A percentile compares a stretch with the other conserved stretches of the same genome.
These are phyloP conservation scores for Eucalyptus rudis DNA, from an alignment of 345 rosid genomes.

Conservation along the genomic window DNA sequence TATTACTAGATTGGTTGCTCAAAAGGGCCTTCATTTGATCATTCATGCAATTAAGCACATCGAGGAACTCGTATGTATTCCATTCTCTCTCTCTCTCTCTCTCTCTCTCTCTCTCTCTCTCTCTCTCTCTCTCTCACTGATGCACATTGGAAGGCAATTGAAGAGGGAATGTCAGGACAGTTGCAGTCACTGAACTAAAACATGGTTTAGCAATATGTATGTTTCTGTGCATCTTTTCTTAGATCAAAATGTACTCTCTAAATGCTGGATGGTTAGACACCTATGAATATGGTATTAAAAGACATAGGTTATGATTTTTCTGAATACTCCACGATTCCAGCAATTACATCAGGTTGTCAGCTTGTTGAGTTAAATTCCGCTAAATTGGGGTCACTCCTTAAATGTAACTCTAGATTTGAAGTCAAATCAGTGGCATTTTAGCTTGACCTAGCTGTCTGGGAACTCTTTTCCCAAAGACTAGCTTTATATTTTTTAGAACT, in stretches of 20 bases:
- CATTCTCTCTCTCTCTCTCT: background rate
- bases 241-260: background rate
- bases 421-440: background rate
- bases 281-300: background rate
- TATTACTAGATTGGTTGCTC: slow-evolving; percentile 43
- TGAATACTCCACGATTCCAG: background rate
- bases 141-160: background rate
- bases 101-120: background rate
- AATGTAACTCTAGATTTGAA: background rate
- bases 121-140: background rate
- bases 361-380: background rate
- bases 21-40: slow-evolving; percentile 57
- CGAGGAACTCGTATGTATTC: slow-evolving; percentile 29
- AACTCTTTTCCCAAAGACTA: background rate
- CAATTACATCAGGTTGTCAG: background rate
- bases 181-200: background rate
- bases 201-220: background rate
- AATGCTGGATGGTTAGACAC: background rate
- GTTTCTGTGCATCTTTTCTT: background rate
- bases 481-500: background rate
- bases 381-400: background rate
- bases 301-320: background rate
- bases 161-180: background rate
- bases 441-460: background rate
- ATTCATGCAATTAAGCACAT: slow-evolving; percentile 30